Conservation (phyloP, 179 eudicot species). For the Amaranthus tricolor region DNA sequence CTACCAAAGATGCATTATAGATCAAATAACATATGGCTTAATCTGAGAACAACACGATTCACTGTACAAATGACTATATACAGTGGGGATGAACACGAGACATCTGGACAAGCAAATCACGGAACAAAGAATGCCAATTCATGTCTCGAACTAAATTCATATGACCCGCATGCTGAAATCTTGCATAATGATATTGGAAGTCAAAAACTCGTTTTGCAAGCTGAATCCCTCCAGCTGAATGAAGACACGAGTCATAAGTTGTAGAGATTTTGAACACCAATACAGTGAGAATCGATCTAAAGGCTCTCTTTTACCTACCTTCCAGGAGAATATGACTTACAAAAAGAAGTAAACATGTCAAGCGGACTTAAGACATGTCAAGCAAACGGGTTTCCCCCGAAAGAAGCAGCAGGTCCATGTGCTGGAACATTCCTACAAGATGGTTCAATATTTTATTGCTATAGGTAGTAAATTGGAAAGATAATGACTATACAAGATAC, state of each 20-base stretch:
- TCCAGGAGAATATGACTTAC: not conserved
- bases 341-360: not conserved
- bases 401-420: slow-evolving; percentile 61
- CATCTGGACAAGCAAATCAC: not conserved
- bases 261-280: not conserved
- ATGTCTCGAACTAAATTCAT: too few species aligned
- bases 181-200: not conserved
- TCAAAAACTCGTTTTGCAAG: not conserved
- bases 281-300: not conserved
- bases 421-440: slow-evolving; percentile 55
- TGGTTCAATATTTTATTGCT: not conserved
- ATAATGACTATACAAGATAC: not conserved
- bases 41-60: not conserved
- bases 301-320: not conserved
- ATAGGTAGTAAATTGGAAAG: not conserved
- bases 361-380: slow-evolving; percentile 25
- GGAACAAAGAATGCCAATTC: not conserved
- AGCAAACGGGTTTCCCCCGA: slow-evolving; percentile 85
- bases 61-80: slow-evolving; percentile 21
- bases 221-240: slow-evolving; percentile 13
- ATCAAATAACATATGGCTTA: not conserved
- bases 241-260: not conserved
- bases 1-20: slow-evolving; percentile 1
- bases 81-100: not conserved
- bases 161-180: not conserved